A percentile compares a stretch with the other conserved stretches of the same genome.
Evolutionary conservation across 208 protist genomes (phyloP).

Genomic region (Crithidia brevicula): DNA sequence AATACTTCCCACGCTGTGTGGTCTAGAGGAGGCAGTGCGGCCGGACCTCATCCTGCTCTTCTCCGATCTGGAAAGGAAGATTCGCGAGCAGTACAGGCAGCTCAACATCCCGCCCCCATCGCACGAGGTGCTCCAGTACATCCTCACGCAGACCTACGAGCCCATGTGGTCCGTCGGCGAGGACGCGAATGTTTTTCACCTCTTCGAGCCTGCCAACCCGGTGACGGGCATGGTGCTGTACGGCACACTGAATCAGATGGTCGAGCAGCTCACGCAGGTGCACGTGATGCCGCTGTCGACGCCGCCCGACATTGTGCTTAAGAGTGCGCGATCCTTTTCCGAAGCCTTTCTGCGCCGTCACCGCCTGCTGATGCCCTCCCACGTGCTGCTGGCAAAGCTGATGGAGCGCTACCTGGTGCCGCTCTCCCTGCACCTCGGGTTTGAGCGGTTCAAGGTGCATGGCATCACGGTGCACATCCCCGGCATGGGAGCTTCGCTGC

Average conservation of each 20-base stretch:
- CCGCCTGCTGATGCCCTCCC: slow-evolving; percentile 53
- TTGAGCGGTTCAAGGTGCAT: slow-evolving; percentile 49
- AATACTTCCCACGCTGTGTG: slow-evolving; percentile 37
- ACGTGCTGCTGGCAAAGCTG: slow-evolving; percentile 59
- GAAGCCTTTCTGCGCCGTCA: slow-evolving; percentile 62
- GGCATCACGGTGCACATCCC: slow-evolving; percentile 55
- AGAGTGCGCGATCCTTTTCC: slow-evolving; percentile 25
- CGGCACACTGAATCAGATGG: slow-evolving; percentile 65
- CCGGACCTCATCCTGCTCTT: slow-evolving; percentile 38
- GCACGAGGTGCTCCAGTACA: slow-evolving; percentile 33
- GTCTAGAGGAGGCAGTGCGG: slow-evolving; percentile 27
- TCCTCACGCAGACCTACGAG: slow-evolving; percentile 38
- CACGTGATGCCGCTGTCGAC: slow-evolving; percentile 33
- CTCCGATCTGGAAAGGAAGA: slow-evolving; percentile 28
- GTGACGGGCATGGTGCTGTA: slow-evolving; percentile 40
- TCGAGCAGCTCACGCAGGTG: slow-evolving; percentile 70
- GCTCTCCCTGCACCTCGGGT: slow-evolving; percentile 42
- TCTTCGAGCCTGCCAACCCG: slow-evolving; percentile 26
- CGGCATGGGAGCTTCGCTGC: slow-evolving; percentile 22
- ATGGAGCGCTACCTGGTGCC: slow-evolving; percentile 67
- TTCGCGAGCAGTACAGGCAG: slow-evolving; percentile 37
- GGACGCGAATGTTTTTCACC: slow-evolving; percentile 38
- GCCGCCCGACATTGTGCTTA: slow-evolving; percentile 10
- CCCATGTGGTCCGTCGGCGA: slow-evolving; percentile 62
- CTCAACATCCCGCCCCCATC: slow-evolving; percentile 26